Evolutionary conservation across 257 asterid species (phyloP).

Genomic region (Rehmannia glutinosa): DNA sequence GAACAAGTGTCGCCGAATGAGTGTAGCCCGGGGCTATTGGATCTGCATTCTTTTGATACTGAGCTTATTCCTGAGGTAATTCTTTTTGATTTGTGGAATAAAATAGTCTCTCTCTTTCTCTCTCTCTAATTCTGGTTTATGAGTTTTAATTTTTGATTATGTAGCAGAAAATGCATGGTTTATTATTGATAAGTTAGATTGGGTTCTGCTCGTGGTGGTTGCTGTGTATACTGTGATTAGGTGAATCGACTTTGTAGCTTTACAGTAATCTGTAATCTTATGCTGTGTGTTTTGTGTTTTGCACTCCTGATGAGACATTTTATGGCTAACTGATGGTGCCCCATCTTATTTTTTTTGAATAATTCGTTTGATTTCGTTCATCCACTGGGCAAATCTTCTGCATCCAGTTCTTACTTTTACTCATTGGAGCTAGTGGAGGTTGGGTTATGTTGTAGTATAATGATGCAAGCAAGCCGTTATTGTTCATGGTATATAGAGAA

Average conservation of each 20-base stretch:
- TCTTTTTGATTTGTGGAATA: background rate
- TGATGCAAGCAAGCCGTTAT: background rate
- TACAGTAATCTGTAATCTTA: background rate
- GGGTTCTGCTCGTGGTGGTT: background rate
- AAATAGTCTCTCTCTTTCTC: background rate
- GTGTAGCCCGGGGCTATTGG: constrained; percentile 89
- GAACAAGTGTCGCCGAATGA: constrained; percentile 65
- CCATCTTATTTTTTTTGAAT: background rate
- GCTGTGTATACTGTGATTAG: background rate
- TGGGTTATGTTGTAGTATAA: background rate
- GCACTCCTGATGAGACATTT: background rate
- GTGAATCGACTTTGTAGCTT: background rate
- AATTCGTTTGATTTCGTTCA: background rate
- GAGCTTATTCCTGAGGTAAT: constrained; percentile 86
- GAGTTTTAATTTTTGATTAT: background rate
- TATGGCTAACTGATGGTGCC: background rate
- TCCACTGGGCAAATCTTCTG: background rate
- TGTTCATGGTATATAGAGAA: background rate
- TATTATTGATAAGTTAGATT: background rate
- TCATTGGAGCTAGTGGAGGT: background rate
- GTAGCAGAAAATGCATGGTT: constrained; percentile 2
- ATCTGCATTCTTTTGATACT: constrained; percentile 92
- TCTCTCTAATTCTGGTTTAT: background rate
- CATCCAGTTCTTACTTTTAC: background rate
- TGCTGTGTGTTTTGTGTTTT: background rate